Evolutionary conservation across 108 stramenopile genomes (phyloP).

Genomic region (Pseudonitzschia multiseries): DNA sequence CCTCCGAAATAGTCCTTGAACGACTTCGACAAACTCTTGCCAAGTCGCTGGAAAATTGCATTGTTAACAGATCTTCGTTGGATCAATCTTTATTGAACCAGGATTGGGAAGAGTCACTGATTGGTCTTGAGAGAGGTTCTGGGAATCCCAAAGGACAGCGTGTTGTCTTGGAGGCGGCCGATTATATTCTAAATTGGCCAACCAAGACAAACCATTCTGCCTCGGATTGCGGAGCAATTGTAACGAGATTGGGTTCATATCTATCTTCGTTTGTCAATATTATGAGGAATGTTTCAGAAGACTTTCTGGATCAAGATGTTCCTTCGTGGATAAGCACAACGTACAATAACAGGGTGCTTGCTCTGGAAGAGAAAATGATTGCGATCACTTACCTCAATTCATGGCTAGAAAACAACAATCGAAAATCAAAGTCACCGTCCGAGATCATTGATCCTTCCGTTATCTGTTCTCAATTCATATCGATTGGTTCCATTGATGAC

Average conservation of each 20-base stretch:
- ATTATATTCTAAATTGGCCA: constrained; percentile 48
- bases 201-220: constrained; percentile 26
- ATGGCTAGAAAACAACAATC: neutral
- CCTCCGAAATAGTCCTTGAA: constrained; percentile 52
- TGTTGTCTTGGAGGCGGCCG: constrained; percentile 44
- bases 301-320: constrained; percentile 21
- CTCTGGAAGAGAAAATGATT: constrained; percentile 19
- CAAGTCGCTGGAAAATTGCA: constrained; percentile 4
- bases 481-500: constrained; percentile 22
- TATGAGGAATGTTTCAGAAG: constrained; percentile 24
- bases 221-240: constrained; percentile 30
- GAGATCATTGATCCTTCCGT: neutral
- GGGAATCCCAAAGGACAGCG: constrained; percentile 17
- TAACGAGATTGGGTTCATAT: constrained; percentile 22
- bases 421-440: neutral
- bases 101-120: constrained; percentile 12
- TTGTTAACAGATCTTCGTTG: neutral
- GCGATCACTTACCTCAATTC: constrained; percentile 27
- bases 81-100: constrained; percentile 21
- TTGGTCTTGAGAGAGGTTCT: constrained; percentile 21
- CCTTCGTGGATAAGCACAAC: constrained; percentile 14
- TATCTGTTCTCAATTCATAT: constrained; percentile 6
- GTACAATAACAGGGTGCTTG: constrained; percentile 5
- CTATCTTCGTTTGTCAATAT: constrained; percentile 41
- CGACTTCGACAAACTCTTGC: constrained; percentile 47